phyloP scores from a whole-genome alignment of 2,329 filamentous ascomycete genomes.

The Calonectria ilicicola region DNA sequence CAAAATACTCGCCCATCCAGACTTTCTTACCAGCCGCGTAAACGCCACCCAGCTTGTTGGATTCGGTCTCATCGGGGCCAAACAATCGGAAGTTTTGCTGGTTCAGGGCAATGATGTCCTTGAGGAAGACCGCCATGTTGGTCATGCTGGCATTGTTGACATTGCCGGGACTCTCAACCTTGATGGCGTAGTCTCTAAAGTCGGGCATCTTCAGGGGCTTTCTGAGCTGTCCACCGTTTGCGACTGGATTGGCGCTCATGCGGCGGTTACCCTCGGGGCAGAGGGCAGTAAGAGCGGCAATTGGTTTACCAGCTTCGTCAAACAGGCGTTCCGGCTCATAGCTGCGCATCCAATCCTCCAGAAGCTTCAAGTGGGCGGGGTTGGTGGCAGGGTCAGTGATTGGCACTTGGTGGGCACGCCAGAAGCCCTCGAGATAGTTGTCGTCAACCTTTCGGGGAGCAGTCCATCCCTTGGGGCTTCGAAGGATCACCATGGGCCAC shows the following conservation, averaged over 20 bases:
- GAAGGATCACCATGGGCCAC: slow-evolving; percentile 85
- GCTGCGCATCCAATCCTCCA: slow-evolving; percentile 82
- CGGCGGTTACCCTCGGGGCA: slow-evolving; percentile 74
- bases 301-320: slow-evolving; percentile 71
- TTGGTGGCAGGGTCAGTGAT: slow-evolving; percentile 78
- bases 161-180: slow-evolving; percentile 70
- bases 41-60: slow-evolving; percentile 79
- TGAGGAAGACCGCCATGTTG: slow-evolving; percentile 75
- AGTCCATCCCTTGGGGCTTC: slow-evolving; percentile 85
- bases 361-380: slow-evolving; percentile 71
- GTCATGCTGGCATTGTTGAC: slow-evolving; percentile 73
- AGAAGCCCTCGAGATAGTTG: slow-evolving; percentile 81
- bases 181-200: slow-evolving; percentile 75
- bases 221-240: slow-evolving; percentile 76
- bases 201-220: slow-evolving; percentile 77
- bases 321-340: slow-evolving; percentile 82
- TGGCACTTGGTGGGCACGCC: slow-evolving; percentile 83
- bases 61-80: slow-evolving; percentile 84
- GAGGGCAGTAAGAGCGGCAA: slow-evolving; percentile 71
- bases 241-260: slow-evolving; percentile 83
- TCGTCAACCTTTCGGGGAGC: slow-evolving; percentile 78
- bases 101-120: slow-evolving; percentile 75
- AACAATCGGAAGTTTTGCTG: slow-evolving; percentile 79
- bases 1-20: slow-evolving; percentile 83
- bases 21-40: slow-evolving; percentile 83